These are phyloP conservation scores for Dalbergia cochinchinensis DNA, from an alignment of 306 rosid genomes.

Conservation along the genomic window DNA sequence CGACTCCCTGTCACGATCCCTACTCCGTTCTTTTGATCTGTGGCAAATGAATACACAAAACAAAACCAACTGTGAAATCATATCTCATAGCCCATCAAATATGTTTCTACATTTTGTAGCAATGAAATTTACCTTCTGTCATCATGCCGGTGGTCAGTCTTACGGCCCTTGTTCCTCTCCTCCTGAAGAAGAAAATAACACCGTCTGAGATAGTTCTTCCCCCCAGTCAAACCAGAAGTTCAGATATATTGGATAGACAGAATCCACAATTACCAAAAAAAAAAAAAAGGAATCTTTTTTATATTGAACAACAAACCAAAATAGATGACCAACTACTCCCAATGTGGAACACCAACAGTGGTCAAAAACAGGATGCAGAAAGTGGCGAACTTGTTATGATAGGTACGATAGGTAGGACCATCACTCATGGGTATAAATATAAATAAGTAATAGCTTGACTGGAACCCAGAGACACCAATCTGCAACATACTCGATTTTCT, in stretches of 20 bases:
- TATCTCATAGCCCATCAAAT: neutral
- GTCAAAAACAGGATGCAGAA: slow-evolving; percentile 17
- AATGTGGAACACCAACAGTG: neutral
- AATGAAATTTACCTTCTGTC: slow-evolving; percentile 71
- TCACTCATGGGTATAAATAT: neutral
- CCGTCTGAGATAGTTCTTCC: slow-evolving; percentile 16
- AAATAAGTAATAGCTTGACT: neutral
- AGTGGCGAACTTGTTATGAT: slow-evolving; percentile 25
- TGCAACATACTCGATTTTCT: slow-evolving; percentile 7
- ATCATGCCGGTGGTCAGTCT: slow-evolving; percentile 74
- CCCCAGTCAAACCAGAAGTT: neutral
- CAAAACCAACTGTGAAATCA: slow-evolving; percentile 7
- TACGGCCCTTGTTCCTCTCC: slow-evolving; percentile 81
- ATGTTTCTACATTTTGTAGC: neutral
- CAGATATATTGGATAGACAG: neutral
- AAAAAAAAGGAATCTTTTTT: neutral
- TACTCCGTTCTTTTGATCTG: slow-evolving; percentile 85
- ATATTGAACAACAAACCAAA: slow-evolving; percentile 10
- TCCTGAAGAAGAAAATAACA: slow-evolving; percentile 73
- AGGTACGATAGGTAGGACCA: slow-evolving; percentile 32
- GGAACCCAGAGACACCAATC: slow-evolving; percentile 39
- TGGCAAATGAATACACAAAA: slow-evolving; percentile 17
- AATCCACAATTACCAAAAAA: slow-evolving; percentile 3
- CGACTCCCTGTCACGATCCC: slow-evolving; percentile 80
- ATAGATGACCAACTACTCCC: neutral